A percentile compares a stretch with the other conserved stretches of the same genome.
These are phyloP conservation scores for Sclerospora graminicola DNA, from an alignment of 352 stramenopile genomes.

Conservation along the genomic window DNA sequence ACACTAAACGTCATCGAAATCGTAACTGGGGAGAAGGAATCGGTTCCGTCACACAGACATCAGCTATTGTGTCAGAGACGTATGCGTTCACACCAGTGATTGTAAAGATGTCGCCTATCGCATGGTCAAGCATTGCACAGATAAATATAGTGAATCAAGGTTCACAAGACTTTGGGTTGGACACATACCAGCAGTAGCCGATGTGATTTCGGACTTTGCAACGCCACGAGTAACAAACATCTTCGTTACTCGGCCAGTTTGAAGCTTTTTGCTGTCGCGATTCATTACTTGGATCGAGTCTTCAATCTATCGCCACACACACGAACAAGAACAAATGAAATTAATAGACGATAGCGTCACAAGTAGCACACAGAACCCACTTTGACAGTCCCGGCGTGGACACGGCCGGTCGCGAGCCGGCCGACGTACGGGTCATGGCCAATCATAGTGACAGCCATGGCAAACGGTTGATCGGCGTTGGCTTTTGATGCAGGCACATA, in stretches of 20 bases:
- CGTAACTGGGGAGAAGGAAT: constrained; percentile 91
- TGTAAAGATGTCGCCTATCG: constrained; percentile 93
- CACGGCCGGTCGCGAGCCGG: constrained; percentile 92
- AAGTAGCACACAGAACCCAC: constrained; percentile 1
- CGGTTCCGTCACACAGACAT: constrained; percentile 57
- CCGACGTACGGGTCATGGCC: constrained; percentile 97
- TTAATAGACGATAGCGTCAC: too few relatives aligned
- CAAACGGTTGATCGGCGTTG: constrained; percentile 79
- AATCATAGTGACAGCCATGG: constrained; percentile 95
- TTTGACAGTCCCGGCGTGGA: constrained; percentile 89
- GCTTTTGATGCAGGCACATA: constrained; percentile 86
- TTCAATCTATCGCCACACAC: constrained; percentile 41
- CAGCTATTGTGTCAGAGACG: constrained; percentile 86
- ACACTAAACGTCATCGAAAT: constrained; percentile 97
- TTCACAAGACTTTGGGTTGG: not conserved
- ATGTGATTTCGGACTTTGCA: constrained; percentile 75
- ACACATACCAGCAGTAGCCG: constrained; percentile 65
- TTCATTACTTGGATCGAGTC: constrained; percentile 88
- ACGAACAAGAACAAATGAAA: too few relatives aligned
- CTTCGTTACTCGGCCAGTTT: constrained; percentile 78
- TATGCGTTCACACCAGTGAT: constrained; percentile 89
- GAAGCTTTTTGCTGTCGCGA: constrained; percentile 71
- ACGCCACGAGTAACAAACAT: constrained; percentile 81
- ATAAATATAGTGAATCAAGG: not conserved
- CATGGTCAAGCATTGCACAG: not conserved